phyloP scores from a whole-genome alignment of 2,329 filamentous ascomycete genomes.

The Nectriaceae sp. region DNA sequence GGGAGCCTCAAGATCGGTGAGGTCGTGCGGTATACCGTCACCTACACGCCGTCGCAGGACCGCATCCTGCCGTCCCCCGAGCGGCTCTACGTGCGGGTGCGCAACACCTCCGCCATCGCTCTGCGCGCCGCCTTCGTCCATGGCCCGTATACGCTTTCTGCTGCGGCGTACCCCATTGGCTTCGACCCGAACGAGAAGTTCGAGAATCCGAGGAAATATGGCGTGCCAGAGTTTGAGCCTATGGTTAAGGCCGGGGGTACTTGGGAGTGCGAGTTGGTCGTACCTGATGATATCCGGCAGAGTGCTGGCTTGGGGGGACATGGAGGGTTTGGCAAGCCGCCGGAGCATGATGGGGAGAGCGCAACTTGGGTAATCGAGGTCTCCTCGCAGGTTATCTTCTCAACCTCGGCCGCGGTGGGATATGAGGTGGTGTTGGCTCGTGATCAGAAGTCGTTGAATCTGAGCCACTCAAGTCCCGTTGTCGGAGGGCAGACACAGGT shows the following conservation, averaged over 20 bases:
- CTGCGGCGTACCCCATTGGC: slow-evolving; percentile 78
- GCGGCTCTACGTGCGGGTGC: slow-evolving; percentile 81
- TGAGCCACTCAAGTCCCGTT: slow-evolving; percentile 54
- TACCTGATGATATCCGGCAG: slow-evolving; percentile 77
- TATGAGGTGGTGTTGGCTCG: slow-evolving; percentile 86
- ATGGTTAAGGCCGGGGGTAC: slow-evolving; percentile 92
- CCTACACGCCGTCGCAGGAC: slow-evolving; percentile 86
- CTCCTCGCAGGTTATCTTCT: slow-evolving; percentile 91
- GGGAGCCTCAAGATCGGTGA: slow-evolving; percentile 94
- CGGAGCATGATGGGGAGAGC: slow-evolving; percentile 52
- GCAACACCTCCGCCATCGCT: slow-evolving; percentile 88
- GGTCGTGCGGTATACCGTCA: slow-evolving; percentile 87
- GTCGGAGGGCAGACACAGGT: slow-evolving; percentile 48
- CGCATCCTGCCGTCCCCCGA: slow-evolving; percentile 86
- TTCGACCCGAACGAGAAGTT: slow-evolving; percentile 84
- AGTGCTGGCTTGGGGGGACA: slow-evolving; percentile 53
- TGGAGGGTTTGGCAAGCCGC: slow-evolving; percentile 47
- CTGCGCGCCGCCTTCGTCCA: slow-evolving; percentile 94
- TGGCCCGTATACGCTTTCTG: slow-evolving; percentile 89
- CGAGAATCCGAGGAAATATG: slow-evolving; percentile 68
- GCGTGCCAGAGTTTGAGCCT: slow-evolving; percentile 88
- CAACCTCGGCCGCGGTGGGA: slow-evolving; percentile 79
- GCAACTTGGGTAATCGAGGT: slow-evolving; percentile 91
- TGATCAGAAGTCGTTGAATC: slow-evolving; percentile 78
- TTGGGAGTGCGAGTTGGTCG: slow-evolving; percentile 77